Evolutionary conservation across 2,329 filamentous ascomycete genomes (phyloP).

Genomic region (Triangularia setosa): DNA sequence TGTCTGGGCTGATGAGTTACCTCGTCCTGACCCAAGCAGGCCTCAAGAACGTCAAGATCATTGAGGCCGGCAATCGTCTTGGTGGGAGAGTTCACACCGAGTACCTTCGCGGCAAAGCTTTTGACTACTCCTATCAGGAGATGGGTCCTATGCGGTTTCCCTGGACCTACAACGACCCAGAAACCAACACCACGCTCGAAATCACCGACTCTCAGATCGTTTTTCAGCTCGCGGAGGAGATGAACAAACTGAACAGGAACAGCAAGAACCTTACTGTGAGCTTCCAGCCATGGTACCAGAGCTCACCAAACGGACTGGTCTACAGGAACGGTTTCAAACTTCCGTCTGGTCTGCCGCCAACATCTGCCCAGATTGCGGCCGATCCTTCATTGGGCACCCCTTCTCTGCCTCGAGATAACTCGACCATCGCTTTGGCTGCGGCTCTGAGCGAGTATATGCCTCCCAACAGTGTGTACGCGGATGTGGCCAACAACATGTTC

Average conservation of each 20-base stretch:
- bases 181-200: constrained; percentile 52
- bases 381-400: constrained; percentile 40
- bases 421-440: constrained; percentile 34
- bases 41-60: constrained; percentile 57
- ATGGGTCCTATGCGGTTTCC: constrained; percentile 64
- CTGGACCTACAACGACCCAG: constrained; percentile 40
- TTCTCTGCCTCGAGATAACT: constrained; percentile 31
- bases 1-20: constrained; percentile 60
- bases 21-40: constrained; percentile 49
- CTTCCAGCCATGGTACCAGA: constrained; percentile 61
- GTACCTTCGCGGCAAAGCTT: constrained; percentile 56
- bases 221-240: constrained; percentile 56
- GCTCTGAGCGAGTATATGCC: constrained; percentile 36
- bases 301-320: constrained; percentile 48
- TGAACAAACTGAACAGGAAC: constrained; percentile 58
- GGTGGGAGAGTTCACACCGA: constrained; percentile 62
- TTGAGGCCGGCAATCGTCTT: constrained; percentile 57
- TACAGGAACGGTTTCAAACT: constrained; percentile 18
- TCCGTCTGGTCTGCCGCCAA: constrained; percentile 49
- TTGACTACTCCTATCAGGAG: constrained; percentile 65
- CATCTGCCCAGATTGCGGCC: constrained; percentile 42
- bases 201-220: constrained; percentile 62
- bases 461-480: constrained; percentile 34
- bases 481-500: constrained; percentile 42
- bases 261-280: constrained; percentile 47